Conservation (phyloP, 1,139 yeast genomes). For the Candida tropicalis region DNA sequence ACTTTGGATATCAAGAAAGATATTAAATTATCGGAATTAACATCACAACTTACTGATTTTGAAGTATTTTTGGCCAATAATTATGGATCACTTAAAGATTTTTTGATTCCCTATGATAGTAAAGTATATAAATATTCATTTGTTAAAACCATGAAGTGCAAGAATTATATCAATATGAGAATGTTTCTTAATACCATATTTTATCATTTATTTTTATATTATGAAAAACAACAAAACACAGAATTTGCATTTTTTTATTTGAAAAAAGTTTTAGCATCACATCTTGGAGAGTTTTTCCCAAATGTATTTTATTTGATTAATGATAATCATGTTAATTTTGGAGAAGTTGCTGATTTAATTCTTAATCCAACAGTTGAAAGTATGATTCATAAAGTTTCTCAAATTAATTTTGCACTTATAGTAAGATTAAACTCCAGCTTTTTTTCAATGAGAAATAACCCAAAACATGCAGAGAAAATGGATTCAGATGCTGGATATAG, state of each 20-base stretch:
- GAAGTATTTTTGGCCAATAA: constrained; percentile 27
- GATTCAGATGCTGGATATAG: constrained; percentile 18
- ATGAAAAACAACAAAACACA: constrained; percentile 25
- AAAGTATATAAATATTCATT: constrained; percentile 29
- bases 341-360: constrained; percentile 37
- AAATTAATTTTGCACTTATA: constrained; percentile 27
- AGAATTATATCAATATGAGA: constrained; percentile 33
- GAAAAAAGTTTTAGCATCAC: constrained; percentile 28
- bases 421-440: constrained; percentile 25
- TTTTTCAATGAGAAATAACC: constrained; percentile 21
- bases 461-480: constrained; percentile 17
- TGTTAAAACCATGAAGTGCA: constrained; percentile 35
- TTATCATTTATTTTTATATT: constrained; percentile 33
- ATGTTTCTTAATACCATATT: constrained; percentile 28
- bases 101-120: constrained; percentile 27
- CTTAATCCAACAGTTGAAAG: constrained; percentile 36
- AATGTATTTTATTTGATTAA: constrained; percentile 29
- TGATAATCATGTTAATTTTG: constrained; percentile 34
- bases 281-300: constrained; percentile 32
- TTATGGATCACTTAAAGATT: constrained; percentile 27
- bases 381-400: constrained; percentile 34
- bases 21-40: constrained; percentile 25
- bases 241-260: constrained; percentile 32
- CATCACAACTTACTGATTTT: constrained; percentile 27
- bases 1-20: constrained; percentile 25